These are phyloP conservation scores for Alternaria gaisen DNA, from an alignment of 2,329 filamentous ascomycete genomes.

Conservation along the genomic window DNA sequence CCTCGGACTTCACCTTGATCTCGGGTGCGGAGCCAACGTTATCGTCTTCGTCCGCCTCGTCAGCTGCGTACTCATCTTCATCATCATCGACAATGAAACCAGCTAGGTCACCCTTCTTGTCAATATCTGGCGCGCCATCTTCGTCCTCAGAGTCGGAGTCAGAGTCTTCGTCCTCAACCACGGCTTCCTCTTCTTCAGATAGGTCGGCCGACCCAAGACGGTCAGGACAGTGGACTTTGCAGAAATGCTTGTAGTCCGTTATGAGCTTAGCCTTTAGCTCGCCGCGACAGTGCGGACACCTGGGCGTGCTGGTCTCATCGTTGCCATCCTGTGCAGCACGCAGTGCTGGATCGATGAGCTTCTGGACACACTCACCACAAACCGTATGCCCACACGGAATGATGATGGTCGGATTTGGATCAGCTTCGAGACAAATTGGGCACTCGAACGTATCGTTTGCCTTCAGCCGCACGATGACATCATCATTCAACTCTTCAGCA, in stretches of 20 bases:
- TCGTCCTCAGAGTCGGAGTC: constrained; percentile 47
- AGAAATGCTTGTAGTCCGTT: constrained; percentile 78
- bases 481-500: constrained; percentile 66
- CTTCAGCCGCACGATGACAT: constrained; percentile 74
- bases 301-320: constrained; percentile 63
- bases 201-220: constrained; percentile 51
- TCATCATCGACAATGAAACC: constrained; percentile 66
- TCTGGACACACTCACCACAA: constrained; percentile 79
- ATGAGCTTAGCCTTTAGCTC: constrained; percentile 72
- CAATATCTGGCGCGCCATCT: constrained; percentile 52
- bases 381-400: constrained; percentile 84
- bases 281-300: constrained; percentile 80
- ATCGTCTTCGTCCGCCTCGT: constrained; percentile 50
- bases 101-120: constrained; percentile 51
- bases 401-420: constrained; percentile 78
- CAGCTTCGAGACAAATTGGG: constrained; percentile 81
- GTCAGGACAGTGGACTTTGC: constrained; percentile 71
- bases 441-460: constrained; percentile 73
- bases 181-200: constrained; percentile 27
- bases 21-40: constrained; percentile 9
- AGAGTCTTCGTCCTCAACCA: constrained; percentile 42
- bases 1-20: constrained; percentile 38
- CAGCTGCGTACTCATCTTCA: constrained; percentile 49
- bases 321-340: constrained; percentile 57
- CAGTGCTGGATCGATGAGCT: constrained; percentile 68